A percentile compares a stretch with the other conserved stretches of the same genome.
Evolutionary conservation across 225 moss, liverwort and hornwort species (phyloP).

Genomic region (Sphagnum contortum): DNA sequence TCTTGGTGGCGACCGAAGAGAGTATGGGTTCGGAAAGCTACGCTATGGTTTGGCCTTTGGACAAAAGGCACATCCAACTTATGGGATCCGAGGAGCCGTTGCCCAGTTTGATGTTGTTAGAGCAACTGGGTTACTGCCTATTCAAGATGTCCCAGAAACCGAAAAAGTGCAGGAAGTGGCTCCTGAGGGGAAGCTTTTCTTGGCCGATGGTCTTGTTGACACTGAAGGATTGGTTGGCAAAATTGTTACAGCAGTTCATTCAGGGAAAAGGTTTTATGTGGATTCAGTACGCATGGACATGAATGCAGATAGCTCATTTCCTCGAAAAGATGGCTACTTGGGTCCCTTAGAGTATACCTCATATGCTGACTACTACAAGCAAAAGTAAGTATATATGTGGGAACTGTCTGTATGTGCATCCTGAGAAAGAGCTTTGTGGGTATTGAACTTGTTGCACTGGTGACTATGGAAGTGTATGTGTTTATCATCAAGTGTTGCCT

Average conservation of each 20-base stretch:
- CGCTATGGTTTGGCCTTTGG: constrained; percentile 82
- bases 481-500: too few relatives aligned
- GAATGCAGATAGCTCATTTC: constrained; percentile 96
- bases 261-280: constrained; percentile 96
- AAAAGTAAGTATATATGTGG: constrained; percentile 54
- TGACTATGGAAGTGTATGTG: too few relatives aligned
- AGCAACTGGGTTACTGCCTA: constrained; percentile 72
- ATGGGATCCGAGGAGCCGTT: constrained; percentile 94
- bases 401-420: too few relatives aligned
- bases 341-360: constrained; percentile 96
- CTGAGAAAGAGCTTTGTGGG: too few relatives aligned
- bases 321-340: constrained; percentile 93
- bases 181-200: constrained; percentile 69
- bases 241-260: constrained; percentile 96
- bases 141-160: constrained; percentile 50
- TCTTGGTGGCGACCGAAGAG: constrained; percentile 97
- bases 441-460: too few relatives aligned
- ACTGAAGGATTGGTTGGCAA: constrained; percentile 79
- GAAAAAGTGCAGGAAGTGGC: constrained; percentile 60
- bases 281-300: constrained; percentile 91
- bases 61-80: constrained; percentile 83
- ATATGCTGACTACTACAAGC: constrained; percentile 99
- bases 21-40: constrained; percentile 91
- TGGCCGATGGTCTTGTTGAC: constrained; percentile 82
- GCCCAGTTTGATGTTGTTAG: constrained; percentile 91